Evolutionary conservation across 371 early-diverging fungal genomes (phyloP), one percentile per base, ranked within the genome.

Genomic region (Nosema muscidifuracis): DNA sequence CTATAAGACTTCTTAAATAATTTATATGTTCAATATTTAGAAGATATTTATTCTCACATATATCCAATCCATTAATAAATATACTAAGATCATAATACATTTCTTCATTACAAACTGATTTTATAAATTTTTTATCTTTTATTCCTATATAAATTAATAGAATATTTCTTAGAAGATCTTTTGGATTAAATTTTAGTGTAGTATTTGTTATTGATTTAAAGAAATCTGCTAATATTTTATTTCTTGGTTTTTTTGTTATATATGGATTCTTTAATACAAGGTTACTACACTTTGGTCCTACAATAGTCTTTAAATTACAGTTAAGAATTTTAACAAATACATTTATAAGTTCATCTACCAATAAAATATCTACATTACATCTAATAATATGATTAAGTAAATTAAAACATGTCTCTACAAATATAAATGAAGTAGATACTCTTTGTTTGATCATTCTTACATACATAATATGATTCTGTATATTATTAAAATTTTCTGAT

Each of bases 241-340:
- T n/a, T n/a, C n/a, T n/a, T 2, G n/a, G 44, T 26, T 20, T 53
- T 9, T 3, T 9, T 53, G 55, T 53, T n/a, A n/a, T n/a, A 44
- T 9, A 44, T 2, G 87, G 67, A 86, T 86, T 28, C 92, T 92
- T 84, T 34, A 85, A 85, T 77, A 89, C 91, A 28, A 97, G 86
- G 44, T 90, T 91, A 0, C 89, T 88, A 79, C 92, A 92, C 77
- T 89, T 89, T 4, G 93, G 93, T 0, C 96, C 96, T 3, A 91
- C 94, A 63, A 97, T 81, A 26, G 89, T 87, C 2, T 87, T 86
- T 26, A 96, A 84, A 73, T 93, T 94, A 80, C 90, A 93, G 80
- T 95, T 90, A 69, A 97, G 82, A 92, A 95, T 94, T 36, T 93
- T 91, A 0, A 94, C 95, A 64, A 97, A 85, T 13, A 93, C 87